Conservation (phyloP, 2,329 filamentous ascomycete species). For the Pseudogymnoascus sp. region DNA sequence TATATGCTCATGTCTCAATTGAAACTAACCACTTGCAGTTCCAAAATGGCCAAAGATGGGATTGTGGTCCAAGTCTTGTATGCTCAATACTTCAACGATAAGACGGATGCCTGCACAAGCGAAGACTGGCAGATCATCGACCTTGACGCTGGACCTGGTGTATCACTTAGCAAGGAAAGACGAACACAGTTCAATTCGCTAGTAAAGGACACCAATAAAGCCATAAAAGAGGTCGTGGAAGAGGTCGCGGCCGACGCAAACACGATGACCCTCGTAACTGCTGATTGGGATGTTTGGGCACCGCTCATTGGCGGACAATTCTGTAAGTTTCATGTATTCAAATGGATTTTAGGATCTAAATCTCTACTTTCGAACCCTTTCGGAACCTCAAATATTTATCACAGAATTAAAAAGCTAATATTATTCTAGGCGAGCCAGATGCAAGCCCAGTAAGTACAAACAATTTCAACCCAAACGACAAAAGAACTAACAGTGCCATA, state of each 20-base stretch:
- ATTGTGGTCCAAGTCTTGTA: conserved; percentile 26
- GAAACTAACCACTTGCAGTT: conserved; percentile 10
- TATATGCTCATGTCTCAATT: background rate
- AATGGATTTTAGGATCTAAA: background rate
- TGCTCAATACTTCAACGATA: conserved; percentile 28
- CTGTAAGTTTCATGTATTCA: conserved; percentile 18
- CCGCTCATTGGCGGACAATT: conserved; percentile 26
- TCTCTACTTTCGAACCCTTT: background rate
- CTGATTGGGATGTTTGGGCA: conserved; percentile 25
- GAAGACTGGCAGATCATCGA: conserved; percentile 11
- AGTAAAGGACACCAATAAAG: conserved; percentile 22
- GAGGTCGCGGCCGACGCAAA: conserved; percentile 18
- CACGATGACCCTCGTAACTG: conserved; percentile 19
- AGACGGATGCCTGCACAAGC: conserved; percentile 20
- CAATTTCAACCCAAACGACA: too few species aligned
- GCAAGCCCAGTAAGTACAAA: background rate
- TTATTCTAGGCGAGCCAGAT: background rate
- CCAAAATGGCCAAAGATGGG: conserved; percentile 25
- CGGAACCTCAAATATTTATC: background rate
- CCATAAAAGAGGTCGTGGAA: conserved; percentile 23
- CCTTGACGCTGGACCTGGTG: conserved; percentile 9
- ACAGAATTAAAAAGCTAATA: background rate
- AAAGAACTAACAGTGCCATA: background rate
- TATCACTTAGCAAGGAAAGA: conserved; percentile 20
- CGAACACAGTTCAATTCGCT: conserved; percentile 26